Conservation (phyloP, 139 green algal genomes). For the Chlamydomonas sphaeroides region DNA sequence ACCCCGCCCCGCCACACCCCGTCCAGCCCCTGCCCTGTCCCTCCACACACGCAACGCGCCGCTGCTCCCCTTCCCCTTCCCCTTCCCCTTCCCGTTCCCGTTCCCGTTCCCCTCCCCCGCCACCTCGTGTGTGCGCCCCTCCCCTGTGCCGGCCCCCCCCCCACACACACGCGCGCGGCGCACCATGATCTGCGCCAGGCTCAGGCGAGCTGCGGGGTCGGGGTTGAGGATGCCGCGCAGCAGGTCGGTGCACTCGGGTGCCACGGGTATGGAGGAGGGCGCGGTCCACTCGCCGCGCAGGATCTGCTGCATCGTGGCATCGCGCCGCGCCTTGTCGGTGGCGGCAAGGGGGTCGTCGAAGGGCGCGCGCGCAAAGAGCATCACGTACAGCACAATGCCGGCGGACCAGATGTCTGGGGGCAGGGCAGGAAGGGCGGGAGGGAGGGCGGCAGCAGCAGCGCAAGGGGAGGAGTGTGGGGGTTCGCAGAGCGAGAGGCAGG, state of each 20-base stretch:
- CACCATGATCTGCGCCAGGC: constrained; percentile 74
- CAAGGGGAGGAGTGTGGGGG: neutral
- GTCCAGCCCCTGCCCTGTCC: too few species aligned
- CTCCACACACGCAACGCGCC: too few species aligned
- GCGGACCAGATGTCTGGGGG: constrained; percentile 66
- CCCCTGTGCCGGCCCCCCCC: too few species aligned
- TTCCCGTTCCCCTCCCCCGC: too few species aligned
- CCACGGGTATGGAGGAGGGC: constrained; percentile 29
- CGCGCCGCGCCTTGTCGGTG: constrained; percentile 21
- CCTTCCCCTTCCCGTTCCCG: too few species aligned
- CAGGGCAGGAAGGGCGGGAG: too few species aligned
- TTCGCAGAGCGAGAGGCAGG: too few species aligned
- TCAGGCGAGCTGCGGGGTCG: constrained; percentile 72
- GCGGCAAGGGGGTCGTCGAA: constrained; percentile 83
- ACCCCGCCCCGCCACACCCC: too few species aligned
- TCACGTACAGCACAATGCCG: constrained; percentile 98
- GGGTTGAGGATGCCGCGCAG: constrained; percentile 50
- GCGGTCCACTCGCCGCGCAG: constrained; percentile 51
- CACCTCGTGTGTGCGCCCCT: too few species aligned
- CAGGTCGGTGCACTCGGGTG: constrained; percentile 48
- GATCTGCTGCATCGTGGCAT: constrained; percentile 62
- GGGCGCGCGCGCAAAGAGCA: constrained; percentile 93
- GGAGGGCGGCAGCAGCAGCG: too few species aligned
- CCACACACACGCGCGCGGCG: too few species aligned
- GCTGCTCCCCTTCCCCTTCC: too few species aligned